Conservation (phyloP, 106 monocot genomes). For the Xerophyta viscosa region DNA sequence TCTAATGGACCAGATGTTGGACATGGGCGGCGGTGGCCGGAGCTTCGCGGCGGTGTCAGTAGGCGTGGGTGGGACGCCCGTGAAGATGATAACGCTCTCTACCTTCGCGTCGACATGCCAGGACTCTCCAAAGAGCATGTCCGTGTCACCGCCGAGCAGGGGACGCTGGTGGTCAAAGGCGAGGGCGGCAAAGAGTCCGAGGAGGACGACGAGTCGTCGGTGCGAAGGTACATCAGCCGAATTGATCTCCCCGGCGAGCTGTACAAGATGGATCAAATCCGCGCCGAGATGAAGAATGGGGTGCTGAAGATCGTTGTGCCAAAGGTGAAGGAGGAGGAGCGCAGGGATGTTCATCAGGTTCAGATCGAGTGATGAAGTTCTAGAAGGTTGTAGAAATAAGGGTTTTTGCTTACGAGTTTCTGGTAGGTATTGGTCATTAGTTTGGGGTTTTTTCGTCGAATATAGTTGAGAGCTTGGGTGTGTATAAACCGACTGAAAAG, state of each 20-base stretch:
- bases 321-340: constrained; percentile 1
- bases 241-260: background rate
- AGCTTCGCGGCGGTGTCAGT: constrained; percentile 1
- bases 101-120: constrained; percentile 80
- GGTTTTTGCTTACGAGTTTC: too few relatives aligned
- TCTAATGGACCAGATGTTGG: constrained; percentile 68
- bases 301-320: background rate
- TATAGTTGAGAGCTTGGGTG: too few relatives aligned
- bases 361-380: too few relatives aligned
- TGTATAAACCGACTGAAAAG: too few relatives aligned
- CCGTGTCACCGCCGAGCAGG: constrained; percentile 46
- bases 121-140: constrained; percentile 68
- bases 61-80: constrained; percentile 62
- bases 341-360: background rate
- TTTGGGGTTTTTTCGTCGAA: too few relatives aligned
- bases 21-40: constrained; percentile 14
- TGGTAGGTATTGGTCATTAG: too few relatives aligned
- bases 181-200: constrained; percentile 33
- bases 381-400: too few relatives aligned
- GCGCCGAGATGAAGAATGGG: too few relatives aligned
- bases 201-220: background rate
- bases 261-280: background rate
- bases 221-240: constrained; percentile 33
- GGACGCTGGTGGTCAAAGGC: constrained; percentile 57
- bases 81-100: constrained; percentile 51